Base-by-base conservation (phyloP, 805 yeast genomes). In the Schwanniomyces pseudopolymorphus region DNA sequence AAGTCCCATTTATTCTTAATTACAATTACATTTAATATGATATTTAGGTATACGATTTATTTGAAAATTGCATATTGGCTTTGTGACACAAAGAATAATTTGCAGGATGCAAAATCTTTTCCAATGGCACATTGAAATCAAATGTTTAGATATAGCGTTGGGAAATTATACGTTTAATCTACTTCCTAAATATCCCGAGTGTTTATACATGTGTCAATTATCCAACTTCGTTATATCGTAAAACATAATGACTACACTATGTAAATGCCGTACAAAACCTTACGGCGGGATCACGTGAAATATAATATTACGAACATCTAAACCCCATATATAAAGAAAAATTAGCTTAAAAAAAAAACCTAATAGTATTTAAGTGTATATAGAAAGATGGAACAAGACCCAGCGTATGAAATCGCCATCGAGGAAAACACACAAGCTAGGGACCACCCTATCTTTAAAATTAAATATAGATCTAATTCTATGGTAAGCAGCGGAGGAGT, bases 1-100 rank as follows among this genome's bases (percentile, higher is more conserved):
- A 22, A 81, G 60, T 21, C 84, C 84, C 87, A 81, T 81, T 14
- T 39, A 20, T 5, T 19, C 22, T 13, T 28, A 14, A 28, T 28
- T 13, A 27, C 14, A 7, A 13, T 27, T 27, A 27, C 31, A 27
- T 10, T 10, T 10, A 9, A 10, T 9, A 10, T 27, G 10, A 5
- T 31, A 31, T 14, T 9, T 17, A 16, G 16, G 5, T 31, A 31
- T 13, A 31, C 6, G 17, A 14, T 16, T 8, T 14, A 31, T 3
- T 3, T 31, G 5, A 31, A 31, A 26, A 31, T 7, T 31, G 7
- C 20, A 31, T 14, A 31, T 31, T 31, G 19, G 35, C 16, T 31
- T 31, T 31, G 35, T 31, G 35, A 31, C 20, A 6, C 35, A 31
- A 14, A 31, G 11, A 17, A 14, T 8, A 31, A 31, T 31, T 16